These are phyloP conservation scores for Saccharomyces uvarum DNA, from an alignment of 1,139 yeast species.

Conservation along the genomic window DNA sequence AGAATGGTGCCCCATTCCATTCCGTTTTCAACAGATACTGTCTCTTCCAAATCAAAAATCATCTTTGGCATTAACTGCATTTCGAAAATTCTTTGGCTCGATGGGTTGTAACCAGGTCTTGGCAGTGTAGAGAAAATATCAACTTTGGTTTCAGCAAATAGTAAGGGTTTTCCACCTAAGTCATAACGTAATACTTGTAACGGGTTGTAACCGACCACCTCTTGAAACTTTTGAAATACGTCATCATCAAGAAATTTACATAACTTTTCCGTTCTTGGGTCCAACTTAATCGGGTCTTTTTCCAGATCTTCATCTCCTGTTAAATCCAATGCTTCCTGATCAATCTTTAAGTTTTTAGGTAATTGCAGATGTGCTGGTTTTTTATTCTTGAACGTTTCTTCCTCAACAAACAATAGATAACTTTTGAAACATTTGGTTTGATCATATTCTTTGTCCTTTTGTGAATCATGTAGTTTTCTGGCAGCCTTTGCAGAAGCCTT, in stretches of 20 bases:
- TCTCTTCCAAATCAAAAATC: constrained; percentile 68
- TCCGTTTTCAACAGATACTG: constrained; percentile 50
- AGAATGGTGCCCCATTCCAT: constrained; percentile 98
- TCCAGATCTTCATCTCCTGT: constrained; percentile 28
- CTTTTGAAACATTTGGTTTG: constrained; percentile 44
- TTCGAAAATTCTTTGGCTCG: constrained; percentile 62
- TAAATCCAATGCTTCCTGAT: constrained; percentile 29
- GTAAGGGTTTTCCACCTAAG: constrained; percentile 62
- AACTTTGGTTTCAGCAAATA: constrained; percentile 51
- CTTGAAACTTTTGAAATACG: constrained; percentile 70
- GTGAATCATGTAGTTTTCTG: constrained; percentile 22
- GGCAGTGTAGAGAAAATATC: constrained; percentile 24
- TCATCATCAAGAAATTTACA: constrained; percentile 58
- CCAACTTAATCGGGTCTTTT: constrained; percentile 28
- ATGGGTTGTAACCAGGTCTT: constrained; percentile 47
- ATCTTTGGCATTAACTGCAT: constrained; percentile 91
- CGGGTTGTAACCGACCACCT: constrained; percentile 70
- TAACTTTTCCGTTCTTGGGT: constrained; percentile 35
- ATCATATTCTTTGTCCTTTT: constrained; percentile 22
- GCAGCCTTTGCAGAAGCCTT: constrained; percentile 20
- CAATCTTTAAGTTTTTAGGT: constrained; percentile 33
- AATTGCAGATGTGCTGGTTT: constrained; percentile 43
- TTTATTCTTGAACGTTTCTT: constrained; percentile 45
- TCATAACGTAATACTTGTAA: constrained; percentile 81
- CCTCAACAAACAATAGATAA: constrained; percentile 59